Conservation (phyloP, 2,329 filamentous ascomycete genomes). For the Pseudogymnoascus sp. region DNA sequence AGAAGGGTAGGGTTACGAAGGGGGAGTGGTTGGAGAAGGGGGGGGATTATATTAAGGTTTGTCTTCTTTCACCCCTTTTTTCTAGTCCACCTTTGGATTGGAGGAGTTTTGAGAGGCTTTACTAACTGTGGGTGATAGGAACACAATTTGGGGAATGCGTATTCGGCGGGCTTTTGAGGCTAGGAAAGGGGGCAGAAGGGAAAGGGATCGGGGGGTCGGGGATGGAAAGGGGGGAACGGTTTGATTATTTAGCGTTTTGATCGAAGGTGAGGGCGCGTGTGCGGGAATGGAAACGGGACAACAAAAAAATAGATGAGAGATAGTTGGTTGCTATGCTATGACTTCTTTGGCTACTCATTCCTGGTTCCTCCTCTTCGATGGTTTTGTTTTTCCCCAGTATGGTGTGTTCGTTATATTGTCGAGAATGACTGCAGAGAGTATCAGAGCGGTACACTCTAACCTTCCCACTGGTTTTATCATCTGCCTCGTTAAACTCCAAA, state of each 20-base stretch:
- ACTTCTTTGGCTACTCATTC: background rate
- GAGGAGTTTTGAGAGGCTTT: too few relatives aligned
- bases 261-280: background rate
- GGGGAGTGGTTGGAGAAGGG: slow-evolving; percentile 91
- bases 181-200: background rate
- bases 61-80: background rate
- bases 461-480: too few relatives aligned
- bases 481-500: too few relatives aligned
- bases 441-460: too few relatives aligned
- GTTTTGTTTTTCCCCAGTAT: background rate
- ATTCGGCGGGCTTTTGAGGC: slow-evolving; percentile 20
- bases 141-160: slow-evolving; percentile 58
- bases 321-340: background rate
- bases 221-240: background rate
- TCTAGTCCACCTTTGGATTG: background rate
- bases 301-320: background rate
- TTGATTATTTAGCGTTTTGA: background rate
- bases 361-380: background rate
- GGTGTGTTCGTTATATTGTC: too few relatives aligned
- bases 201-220: background rate
- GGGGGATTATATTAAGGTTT: slow-evolving; percentile 79
- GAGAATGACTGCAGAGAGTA: too few relatives aligned
- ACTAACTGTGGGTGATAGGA: slow-evolving; percentile 45
- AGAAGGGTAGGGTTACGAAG: slow-evolving; percentile 59
- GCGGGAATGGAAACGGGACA: background rate